Evolutionary conservation across 306 rosid species (phyloP).

Genomic region (Astragalus glycyphyllos): DNA sequence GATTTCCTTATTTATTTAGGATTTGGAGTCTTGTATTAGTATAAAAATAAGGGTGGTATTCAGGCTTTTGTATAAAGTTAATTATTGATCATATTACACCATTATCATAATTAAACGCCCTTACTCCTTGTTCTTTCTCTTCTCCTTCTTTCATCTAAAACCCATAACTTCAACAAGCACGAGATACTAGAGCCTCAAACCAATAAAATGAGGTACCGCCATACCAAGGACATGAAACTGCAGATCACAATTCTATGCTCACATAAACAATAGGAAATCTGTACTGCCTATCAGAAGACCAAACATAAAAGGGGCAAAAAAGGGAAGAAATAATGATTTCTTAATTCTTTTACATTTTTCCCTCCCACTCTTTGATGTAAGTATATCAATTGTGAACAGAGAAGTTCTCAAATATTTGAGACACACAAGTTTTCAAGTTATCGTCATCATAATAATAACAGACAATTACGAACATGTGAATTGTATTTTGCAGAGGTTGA

Average conservation of each 20-base stretch:
- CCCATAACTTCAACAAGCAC: too few relatives aligned
- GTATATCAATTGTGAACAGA: slow-evolving; percentile 30
- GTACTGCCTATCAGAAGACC: slow-evolving; percentile 13
- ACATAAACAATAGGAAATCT: slow-evolving; percentile 5
- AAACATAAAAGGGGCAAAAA: neutral
- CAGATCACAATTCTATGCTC: slow-evolving; percentile 5
- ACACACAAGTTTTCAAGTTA: neutral
- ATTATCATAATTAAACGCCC: too few relatives aligned
- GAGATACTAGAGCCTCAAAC: slow-evolving; percentile 26
- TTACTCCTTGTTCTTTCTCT: too few relatives aligned
- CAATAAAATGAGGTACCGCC: slow-evolving; percentile 21
- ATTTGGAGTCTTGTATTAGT: too few relatives aligned
- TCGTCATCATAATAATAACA: slow-evolving; percentile 30
- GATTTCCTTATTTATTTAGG: too few relatives aligned
- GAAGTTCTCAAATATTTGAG: slow-evolving; percentile 1
- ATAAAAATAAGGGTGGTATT: too few relatives aligned
- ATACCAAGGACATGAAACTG: slow-evolving; percentile 4
- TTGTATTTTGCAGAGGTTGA: slow-evolving; percentile 23
- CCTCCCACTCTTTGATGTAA: slow-evolving; percentile 9
- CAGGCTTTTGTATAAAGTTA: too few relatives aligned
- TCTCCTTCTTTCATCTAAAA: too few relatives aligned
- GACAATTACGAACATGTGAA: slow-evolving; percentile 25
- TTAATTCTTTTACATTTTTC: neutral
- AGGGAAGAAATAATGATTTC: neutral
- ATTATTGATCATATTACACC: too few relatives aligned